Conservation (phyloP, 73 alveolate species). For the Tetrahymena malaccensis region DNA sequence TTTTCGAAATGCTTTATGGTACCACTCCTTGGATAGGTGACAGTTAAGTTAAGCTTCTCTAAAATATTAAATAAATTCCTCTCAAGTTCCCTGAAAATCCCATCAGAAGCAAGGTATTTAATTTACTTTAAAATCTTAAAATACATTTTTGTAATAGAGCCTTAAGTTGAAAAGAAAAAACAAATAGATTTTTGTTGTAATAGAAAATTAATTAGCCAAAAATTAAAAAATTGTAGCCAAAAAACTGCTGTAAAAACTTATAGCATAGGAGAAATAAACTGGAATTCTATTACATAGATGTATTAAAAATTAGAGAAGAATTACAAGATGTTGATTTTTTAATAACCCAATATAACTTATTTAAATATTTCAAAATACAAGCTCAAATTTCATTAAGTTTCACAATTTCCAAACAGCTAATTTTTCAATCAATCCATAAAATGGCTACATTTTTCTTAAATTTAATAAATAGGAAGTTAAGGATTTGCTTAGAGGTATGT, state of each 20-base stretch:
- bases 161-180: neutral
- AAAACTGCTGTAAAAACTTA: too few relatives aligned
- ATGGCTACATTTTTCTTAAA: neutral
- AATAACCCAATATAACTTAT: too few relatives aligned
- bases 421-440: neutral
- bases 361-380: too few relatives aligned
- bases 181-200: neutral
- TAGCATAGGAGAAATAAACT: too few relatives aligned
- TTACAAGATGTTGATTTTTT: too few relatives aligned
- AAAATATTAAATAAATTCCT: conserved; percentile 23
- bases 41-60: conserved; percentile 13
- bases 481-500: conserved; percentile 20
- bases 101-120: conserved; percentile 3
- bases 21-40: conserved; percentile 38
- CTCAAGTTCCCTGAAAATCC: conserved; percentile 38
- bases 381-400: too few relatives aligned
- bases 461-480: conserved; percentile 2
- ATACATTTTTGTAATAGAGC: neutral
- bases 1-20: conserved; percentile 36
- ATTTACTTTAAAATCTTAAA: neutral
- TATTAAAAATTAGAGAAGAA: too few relatives aligned
- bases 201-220: neutral
- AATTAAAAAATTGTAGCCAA: too few relatives aligned
- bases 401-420: neutral
- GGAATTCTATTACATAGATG: too few relatives aligned